A percentile compares a stretch with the other conserved stretches of the same genome.
These are phyloP conservation scores for Miscanthus lutarioriparius DNA, from an alignment of 176 grass and related monocot genomes.

Conservation along the genomic window DNA sequence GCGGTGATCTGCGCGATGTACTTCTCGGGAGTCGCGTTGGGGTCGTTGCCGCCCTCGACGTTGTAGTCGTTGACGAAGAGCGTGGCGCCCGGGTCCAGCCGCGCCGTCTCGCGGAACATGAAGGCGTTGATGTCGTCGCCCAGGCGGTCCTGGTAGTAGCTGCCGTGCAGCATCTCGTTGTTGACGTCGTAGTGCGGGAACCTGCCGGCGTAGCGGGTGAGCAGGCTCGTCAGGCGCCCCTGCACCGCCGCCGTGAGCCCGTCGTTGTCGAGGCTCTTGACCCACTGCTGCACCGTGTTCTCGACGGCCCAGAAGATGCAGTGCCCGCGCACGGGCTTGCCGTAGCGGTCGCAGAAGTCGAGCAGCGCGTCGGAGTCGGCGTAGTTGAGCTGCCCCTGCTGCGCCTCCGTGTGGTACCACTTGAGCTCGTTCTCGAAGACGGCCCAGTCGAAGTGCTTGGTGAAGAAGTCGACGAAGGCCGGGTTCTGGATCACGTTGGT, in stretches of 20 bases:
- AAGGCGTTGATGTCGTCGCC: conserved; percentile 53
- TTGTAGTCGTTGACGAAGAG: conserved; percentile 90
- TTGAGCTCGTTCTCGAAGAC: conserved; percentile 77
- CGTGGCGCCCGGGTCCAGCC: conserved; percentile 49
- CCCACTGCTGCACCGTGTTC: conserved; percentile 56
- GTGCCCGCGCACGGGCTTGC: conserved; percentile 52
- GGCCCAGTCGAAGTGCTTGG: conserved; percentile 64
- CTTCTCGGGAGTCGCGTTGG: conserved; percentile 60
- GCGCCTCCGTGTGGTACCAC: conserved; percentile 82
- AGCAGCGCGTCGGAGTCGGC: conserved; percentile 64
- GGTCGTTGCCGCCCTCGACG: conserved; percentile 56
- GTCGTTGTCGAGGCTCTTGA: conserved; percentile 36
- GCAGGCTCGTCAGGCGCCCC: conserved; percentile 58
- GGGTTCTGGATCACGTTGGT: conserved; percentile 51
- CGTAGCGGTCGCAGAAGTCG: conserved; percentile 56
- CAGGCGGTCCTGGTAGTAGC: conserved; percentile 56
- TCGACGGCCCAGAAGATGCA: conserved; percentile 85
- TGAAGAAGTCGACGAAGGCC: conserved; percentile 54
- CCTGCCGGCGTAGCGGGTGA: conserved; percentile 60
- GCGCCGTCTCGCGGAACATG: conserved; percentile 59
- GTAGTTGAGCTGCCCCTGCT: conserved; percentile 65
- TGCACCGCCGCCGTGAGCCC: conserved; percentile 43
- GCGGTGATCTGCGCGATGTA: conserved; percentile 61
- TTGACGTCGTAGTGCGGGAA: conserved; percentile 90
- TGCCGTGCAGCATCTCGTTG: conserved; percentile 87